phyloP scores from a whole-genome alignment of 225 moss, liverwort and hornwort genomes.

The Sphagnum tenellum region DNA sequence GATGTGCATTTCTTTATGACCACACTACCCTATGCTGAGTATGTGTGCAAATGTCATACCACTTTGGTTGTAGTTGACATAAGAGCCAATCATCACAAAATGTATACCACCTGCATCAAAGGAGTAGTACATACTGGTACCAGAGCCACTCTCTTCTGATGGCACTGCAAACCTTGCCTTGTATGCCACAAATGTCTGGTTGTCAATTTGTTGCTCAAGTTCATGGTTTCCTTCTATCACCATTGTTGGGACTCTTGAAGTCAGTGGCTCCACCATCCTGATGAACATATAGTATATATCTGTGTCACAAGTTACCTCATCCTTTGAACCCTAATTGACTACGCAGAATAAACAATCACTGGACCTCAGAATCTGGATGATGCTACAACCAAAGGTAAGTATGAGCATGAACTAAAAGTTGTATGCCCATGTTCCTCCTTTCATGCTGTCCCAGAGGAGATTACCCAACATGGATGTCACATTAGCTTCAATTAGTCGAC shows the following conservation, averaged over 20 bases:
- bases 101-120: slow-evolving; percentile 91
- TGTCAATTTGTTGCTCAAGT: slow-evolving; percentile 54
- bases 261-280: slow-evolving; percentile 85
- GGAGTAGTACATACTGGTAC: slow-evolving; percentile 83
- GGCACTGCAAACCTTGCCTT: slow-evolving; percentile 82
- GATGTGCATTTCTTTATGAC: no score
- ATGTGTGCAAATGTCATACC: slow-evolving; percentile 15
- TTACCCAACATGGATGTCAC: no score
- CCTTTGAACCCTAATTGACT: no score
- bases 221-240: slow-evolving; percentile 98
- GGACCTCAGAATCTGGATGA: no score
- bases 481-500: no score
- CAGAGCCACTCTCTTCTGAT: slow-evolving; percentile 62
- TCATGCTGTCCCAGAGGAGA: no score
- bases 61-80: slow-evolving; percentile 47
- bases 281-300: background rate
- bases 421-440: no score
- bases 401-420: no score
- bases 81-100: slow-evolving; percentile 86
- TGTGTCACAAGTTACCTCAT: no score
- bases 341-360: no score
- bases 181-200: slow-evolving; percentile 57
- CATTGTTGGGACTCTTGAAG: slow-evolving; percentile 74
- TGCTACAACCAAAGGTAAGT: no score
- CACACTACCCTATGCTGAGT: no score